Conservation (phyloP, 768 basidiomycete species). For the Leccinum boreale region DNA sequence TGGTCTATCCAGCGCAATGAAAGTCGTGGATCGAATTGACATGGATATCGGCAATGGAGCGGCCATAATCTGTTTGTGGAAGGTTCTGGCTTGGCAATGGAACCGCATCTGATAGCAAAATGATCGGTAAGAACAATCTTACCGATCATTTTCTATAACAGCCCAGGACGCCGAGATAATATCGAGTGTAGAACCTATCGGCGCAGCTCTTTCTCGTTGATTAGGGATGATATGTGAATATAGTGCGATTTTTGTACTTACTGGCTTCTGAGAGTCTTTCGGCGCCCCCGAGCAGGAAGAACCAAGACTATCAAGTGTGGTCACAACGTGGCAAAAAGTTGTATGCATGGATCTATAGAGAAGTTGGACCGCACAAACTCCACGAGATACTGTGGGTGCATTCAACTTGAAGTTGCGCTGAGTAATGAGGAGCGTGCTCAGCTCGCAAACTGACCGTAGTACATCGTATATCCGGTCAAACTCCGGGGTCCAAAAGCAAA, state of each 20-base stretch:
- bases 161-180: background rate
- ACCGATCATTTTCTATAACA: background rate
- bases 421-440: background rate
- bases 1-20: background rate
- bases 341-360: background rate
- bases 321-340: background rate
- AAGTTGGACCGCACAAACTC: conserved; percentile 25
- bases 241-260: background rate
- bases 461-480: background rate
- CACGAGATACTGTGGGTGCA: conserved; percentile 5
- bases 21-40: conserved; percentile 1
- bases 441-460: background rate
- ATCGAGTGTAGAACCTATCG: background rate
- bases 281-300: background rate
- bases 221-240: background rate
- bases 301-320: background rate
- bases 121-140: too few relatives aligned
- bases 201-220: background rate
- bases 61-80: conserved; percentile 15
- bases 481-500: background rate
- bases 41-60: conserved; percentile 18
- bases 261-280: background rate
- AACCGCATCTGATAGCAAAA: background rate
- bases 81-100: background rate
- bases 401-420: background rate